Conservation (phyloP, 306 rosid species). For the Spatholobus suberectus region DNA sequence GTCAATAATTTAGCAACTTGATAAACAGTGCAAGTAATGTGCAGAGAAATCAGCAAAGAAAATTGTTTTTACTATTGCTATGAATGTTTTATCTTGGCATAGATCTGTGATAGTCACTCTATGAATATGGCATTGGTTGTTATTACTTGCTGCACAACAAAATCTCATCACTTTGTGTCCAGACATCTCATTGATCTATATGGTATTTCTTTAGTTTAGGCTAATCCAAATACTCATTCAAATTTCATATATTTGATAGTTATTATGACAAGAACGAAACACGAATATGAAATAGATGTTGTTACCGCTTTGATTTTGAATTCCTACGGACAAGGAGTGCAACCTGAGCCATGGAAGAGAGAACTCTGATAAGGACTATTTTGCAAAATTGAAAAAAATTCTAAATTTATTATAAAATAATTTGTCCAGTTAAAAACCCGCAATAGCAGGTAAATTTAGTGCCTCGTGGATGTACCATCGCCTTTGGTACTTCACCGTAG, state of each 20-base stretch:
- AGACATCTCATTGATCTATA: background rate
- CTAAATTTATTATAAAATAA: too few species aligned
- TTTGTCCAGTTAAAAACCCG: too few species aligned
- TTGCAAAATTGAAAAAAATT: too few species aligned
- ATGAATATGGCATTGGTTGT: background rate
- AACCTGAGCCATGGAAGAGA: background rate
- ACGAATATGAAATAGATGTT: background rate
- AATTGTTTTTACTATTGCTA: background rate
- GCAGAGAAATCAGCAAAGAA: background rate
- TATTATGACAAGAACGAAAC: background rate
- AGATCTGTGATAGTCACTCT: background rate
- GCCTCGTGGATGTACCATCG: too few species aligned
- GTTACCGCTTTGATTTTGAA: background rate
- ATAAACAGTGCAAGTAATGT: background rate
- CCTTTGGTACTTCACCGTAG: too few species aligned
- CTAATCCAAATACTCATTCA: background rate
- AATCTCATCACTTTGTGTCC: background rate
- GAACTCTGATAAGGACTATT: background rate
- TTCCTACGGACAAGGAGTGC: background rate
- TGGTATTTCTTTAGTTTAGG: conserved; percentile 20
- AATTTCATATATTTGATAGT: background rate
- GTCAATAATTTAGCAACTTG: conserved; percentile 3
- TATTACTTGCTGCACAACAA: background rate
- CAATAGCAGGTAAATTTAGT: too few species aligned
- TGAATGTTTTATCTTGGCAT: background rate